A percentile compares a stretch with the other conserved stretches of the same genome.
These are phyloP conservation scores for Alternaria arbusti DNA, from an alignment of 2,329 filamentous ascomycete genomes.

Conservation along the genomic window DNA sequence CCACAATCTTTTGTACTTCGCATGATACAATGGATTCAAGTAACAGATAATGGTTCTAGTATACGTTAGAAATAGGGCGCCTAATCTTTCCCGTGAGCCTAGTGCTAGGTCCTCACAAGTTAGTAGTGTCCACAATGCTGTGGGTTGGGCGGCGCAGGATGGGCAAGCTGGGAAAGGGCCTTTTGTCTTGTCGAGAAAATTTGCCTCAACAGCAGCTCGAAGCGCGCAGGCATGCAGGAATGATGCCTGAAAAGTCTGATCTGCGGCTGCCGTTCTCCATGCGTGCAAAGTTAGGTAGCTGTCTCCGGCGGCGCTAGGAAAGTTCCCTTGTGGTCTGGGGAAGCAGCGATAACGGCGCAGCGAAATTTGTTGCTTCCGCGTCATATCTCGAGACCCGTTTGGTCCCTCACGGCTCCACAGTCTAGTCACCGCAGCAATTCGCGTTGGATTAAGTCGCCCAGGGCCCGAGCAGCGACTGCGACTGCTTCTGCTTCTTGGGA, in stretches of 20 bases:
- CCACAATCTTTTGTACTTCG: background rate
- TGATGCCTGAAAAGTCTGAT: background rate
- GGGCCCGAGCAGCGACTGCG: conserved; percentile 11
- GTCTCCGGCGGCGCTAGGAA: background rate
- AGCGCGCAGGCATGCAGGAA: background rate
- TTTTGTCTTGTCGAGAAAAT: background rate
- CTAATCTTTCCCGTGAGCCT: background rate
- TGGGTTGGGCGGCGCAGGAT: background rate
- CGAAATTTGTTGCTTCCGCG: conserved; percentile 41
- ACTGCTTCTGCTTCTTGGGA: conserved; percentile 22
- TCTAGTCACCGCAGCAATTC: conserved; percentile 22
- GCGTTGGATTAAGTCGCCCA: conserved; percentile 19
- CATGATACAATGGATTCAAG: background rate
- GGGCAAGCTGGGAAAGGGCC: background rate
- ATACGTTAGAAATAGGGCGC: too few relatives aligned
- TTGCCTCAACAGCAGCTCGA: background rate
- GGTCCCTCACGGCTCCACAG: conserved; percentile 18
- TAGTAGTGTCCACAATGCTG: background rate
- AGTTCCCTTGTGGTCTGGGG: conserved; percentile 9
- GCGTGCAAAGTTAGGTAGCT: background rate
- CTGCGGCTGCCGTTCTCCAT: background rate
- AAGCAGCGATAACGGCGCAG: conserved; percentile 21
- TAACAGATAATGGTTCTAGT: too few relatives aligned
- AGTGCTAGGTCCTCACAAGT: background rate
- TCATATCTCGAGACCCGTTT: conserved; percentile 17